Percentiles rank a stretch among this genome's conserved stretches.
Conservation (phyloP, 108 stramenopile genomes). For the Ochromonas danica region DNA sequence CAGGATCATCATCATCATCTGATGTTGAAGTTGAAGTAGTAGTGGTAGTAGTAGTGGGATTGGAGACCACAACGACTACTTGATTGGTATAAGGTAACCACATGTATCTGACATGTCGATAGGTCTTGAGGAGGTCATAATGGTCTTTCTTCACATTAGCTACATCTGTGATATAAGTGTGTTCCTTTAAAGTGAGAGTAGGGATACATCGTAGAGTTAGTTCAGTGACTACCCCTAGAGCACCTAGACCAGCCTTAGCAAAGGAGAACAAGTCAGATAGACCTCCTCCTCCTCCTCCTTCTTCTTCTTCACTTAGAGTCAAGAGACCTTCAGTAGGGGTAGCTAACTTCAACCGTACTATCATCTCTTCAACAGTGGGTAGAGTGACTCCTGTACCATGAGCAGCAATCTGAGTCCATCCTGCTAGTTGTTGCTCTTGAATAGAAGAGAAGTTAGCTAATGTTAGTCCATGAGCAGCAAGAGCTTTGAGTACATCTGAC, state of each 20-base stretch:
- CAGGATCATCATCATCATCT: constrained; percentile 31
- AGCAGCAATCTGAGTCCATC: constrained; percentile 66
- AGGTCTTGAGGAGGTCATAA: constrained; percentile 52
- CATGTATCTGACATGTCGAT: constrained; percentile 96
- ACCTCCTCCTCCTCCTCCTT: too few species aligned
- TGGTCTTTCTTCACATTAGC: constrained; percentile 60
- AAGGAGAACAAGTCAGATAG: constrained; percentile 68
- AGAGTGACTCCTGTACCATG: constrained; percentile 92
- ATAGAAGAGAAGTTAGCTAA: constrained; percentile 91
- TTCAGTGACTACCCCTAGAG: constrained; percentile 89
- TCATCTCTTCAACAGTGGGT: constrained; percentile 89
- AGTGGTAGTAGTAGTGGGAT: constrained; percentile 59
- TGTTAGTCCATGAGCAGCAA: constrained; percentile 67
- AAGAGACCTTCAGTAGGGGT: constrained; percentile 77
- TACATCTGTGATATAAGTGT: constrained; percentile 77
- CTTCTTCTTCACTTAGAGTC: constrained; percentile 62
- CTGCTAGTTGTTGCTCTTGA: constrained; percentile 92
- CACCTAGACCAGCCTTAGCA: constrained; percentile 83
- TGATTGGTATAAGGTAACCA: constrained; percentile 95
- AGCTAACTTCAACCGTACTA: constrained; percentile 76
- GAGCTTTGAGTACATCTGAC: constrained; percentile 61
- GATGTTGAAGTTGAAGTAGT: constrained; percentile 3
- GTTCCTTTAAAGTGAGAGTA: constrained; percentile 79
- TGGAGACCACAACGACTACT: constrained; percentile 90
- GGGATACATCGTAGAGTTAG: constrained; percentile 75